Evolutionary conservation across 2,329 filamentous ascomycete species (phyloP).

Genomic region (Fusarium secorum): DNA sequence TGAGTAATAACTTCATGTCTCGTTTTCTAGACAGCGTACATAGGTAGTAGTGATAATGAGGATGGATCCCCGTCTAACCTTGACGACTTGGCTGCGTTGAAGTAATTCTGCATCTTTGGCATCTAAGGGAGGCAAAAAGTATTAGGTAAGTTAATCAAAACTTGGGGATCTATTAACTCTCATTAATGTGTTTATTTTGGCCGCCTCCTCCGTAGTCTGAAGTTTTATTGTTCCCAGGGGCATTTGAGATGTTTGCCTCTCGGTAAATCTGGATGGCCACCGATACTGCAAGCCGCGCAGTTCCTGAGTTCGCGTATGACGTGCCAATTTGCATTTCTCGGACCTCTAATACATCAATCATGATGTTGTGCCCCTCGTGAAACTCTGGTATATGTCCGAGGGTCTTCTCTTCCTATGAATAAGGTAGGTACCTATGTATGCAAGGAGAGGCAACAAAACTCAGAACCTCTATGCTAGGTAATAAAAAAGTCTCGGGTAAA

Average conservation of each 20-base stretch:
- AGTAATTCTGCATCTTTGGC: background rate
- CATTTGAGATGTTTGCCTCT: background rate
- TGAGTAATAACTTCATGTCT: background rate
- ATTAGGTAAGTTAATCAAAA: background rate
- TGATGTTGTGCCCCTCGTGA: background rate
- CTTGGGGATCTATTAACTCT: background rate
- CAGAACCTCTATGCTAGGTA: background rate
- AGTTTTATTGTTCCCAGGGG: background rate
- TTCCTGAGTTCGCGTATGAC: background rate
- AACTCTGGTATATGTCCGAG: background rate
- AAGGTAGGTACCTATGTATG: background rate
- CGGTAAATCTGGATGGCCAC: background rate
- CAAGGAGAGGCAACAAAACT: background rate
- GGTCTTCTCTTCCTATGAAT: background rate
- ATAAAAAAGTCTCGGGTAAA: background rate
- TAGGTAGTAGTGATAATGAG: background rate
- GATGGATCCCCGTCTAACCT: background rate
- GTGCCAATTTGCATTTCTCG: background rate
- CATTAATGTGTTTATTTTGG: background rate
- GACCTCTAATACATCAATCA: too few relatives aligned
- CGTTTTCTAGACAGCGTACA: background rate
- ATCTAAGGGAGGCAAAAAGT: background rate
- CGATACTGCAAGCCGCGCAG: background rate
- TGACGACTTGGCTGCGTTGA: background rate
- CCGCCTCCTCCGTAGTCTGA: too few relatives aligned